A percentile compares a stretch with the other conserved stretches of the same genome.
Evolutionary conservation across 257 asterid species (phyloP).

Genomic region (Handroanthus guayacan): DNA sequence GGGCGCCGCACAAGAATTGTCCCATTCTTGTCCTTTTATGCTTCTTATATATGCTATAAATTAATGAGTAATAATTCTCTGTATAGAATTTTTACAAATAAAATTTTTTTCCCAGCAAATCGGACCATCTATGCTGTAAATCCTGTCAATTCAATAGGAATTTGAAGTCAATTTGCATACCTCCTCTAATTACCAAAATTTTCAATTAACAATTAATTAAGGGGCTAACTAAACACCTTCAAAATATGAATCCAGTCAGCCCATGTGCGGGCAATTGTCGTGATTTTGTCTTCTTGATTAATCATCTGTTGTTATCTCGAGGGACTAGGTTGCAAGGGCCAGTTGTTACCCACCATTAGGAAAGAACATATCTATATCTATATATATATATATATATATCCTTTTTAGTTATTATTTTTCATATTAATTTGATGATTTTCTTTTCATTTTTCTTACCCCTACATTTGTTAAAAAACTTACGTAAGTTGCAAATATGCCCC

Average conservation of each 20-base stretch:
- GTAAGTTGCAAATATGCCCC: no score
- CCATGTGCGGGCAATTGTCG: slow-evolving; percentile 42
- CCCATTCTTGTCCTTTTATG: no score
- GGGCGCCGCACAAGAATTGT: no score
- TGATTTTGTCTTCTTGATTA: slow-evolving; percentile 12
- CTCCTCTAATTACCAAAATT: background rate
- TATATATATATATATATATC: no score
- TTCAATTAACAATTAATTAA: no score
- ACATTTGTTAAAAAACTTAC: no score
- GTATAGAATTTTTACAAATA: no score
- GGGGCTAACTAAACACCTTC: background rate
- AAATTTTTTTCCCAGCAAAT: background rate
- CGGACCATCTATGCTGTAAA: background rate
- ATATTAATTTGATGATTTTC: no score
- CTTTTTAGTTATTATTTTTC: no score
- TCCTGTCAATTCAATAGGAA: background rate
- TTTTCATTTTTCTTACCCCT: no score
- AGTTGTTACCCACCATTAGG: slow-evolving; percentile 38
- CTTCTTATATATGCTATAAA: background rate
- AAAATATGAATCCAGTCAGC: slow-evolving; percentile 1
- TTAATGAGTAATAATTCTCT: background rate
- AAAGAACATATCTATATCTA: background rate
- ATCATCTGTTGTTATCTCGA: slow-evolving; percentile 28
- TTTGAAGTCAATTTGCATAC: background rate
- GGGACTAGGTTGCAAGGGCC: slow-evolving; percentile 16